Base-by-base conservation (phyloP, 1,284 basidiomycete genomes). In the Sporisorium exsertum region DNA sequence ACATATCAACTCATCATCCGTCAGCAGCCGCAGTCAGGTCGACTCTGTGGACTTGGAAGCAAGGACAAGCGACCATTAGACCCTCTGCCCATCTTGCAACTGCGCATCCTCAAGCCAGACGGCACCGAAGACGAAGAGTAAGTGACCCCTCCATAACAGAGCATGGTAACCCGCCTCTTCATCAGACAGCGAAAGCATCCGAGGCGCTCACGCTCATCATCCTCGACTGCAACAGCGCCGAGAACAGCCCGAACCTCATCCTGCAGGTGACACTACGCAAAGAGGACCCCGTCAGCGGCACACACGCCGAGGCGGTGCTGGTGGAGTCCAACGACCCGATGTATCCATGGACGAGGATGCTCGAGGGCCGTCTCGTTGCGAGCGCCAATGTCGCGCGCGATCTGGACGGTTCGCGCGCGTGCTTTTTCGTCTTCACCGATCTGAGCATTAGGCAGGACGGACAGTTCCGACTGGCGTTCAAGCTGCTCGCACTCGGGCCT, bases 391-490 rank as follows among this genome's bases (percentile, higher is more conserved):
- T 74, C 2, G 74, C 68, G 9, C 63, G 69, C 22, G 77, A 79
- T 26, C 53, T 77, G 0, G 77, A 79, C 51, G 67, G 73, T 22
- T 61, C 57, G 1, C 42, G 58, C 18, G 77, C 74, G 13, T 77
- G 74, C 61, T 77, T 79, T 51, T 79, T 79, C 29, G 66, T 79
- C 43, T 79, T 80, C 29, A 68, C 72, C 22, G 74, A 80, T 43
- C 64, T 78, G 37, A 78, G 76, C 56, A 73, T 78, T 37, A 64
- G 77, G 2, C 72, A 79, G n/a, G 76, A 78, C 42, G 76, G 75
- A 0, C 61, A 58, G 9, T 75, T 74, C 29, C 60, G 64, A 2
- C 63, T 77, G 7, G 56, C 54, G 9, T 80, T 80, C 60, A 64
- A 67, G 42, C 73, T 80, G 43, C 50, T 77, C 18, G 61, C 62